Percentiles rank a stretch among this genome's conserved stretches.
Conservation (phyloP, 768 basidiomycete species). For the Solioccasus polychromus region DNA sequence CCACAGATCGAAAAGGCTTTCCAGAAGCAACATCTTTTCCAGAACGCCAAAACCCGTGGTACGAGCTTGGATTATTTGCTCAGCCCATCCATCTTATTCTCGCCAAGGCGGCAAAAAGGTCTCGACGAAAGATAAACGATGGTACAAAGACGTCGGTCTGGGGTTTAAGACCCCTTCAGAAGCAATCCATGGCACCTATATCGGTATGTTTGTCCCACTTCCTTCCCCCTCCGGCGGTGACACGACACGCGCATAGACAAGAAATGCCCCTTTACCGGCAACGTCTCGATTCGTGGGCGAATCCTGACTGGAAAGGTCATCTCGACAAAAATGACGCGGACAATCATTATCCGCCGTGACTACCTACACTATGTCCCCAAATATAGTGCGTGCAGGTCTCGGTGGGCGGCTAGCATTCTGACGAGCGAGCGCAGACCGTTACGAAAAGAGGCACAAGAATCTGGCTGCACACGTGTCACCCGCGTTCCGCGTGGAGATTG, state of each 20-base stretch:
- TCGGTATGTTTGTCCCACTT: slow-evolving; percentile 67
- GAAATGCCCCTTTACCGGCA: slow-evolving; percentile 98
- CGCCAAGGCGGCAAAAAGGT: slow-evolving; percentile 78
- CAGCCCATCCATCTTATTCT: slow-evolving; percentile 9
- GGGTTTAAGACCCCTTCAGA: slow-evolving; percentile 96
- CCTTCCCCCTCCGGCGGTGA: neutral
- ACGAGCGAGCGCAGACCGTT: slow-evolving; percentile 67
- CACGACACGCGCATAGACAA: slow-evolving; percentile 62
- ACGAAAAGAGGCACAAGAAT: slow-evolving; percentile 99
- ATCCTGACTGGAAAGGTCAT: slow-evolving; percentile 97
- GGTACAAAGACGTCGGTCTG: slow-evolving; percentile 98
- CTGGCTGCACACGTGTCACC: slow-evolving; percentile 95
- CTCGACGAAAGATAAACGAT: slow-evolving; percentile 91
- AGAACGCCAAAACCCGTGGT: slow-evolving; percentile 94
- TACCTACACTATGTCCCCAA: slow-evolving; percentile 97
- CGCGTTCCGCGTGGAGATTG: slow-evolving; percentile 96
- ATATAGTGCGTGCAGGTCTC: slow-evolving; percentile 71
- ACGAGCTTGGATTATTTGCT: slow-evolving; percentile 35
- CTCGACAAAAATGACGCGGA: slow-evolving; percentile 99
- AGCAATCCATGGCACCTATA: slow-evolving; percentile 94
- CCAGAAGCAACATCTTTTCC: slow-evolving; percentile 98
- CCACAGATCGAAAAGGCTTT: slow-evolving; percentile 90
- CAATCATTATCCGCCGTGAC: slow-evolving; percentile 92
- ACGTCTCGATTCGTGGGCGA: slow-evolving; percentile 97
- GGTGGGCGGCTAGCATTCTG: slow-evolving; percentile 5